phyloP scores from a whole-genome alignment of 2,329 filamentous ascomycete genomes.

The Penicillium italicum region DNA sequence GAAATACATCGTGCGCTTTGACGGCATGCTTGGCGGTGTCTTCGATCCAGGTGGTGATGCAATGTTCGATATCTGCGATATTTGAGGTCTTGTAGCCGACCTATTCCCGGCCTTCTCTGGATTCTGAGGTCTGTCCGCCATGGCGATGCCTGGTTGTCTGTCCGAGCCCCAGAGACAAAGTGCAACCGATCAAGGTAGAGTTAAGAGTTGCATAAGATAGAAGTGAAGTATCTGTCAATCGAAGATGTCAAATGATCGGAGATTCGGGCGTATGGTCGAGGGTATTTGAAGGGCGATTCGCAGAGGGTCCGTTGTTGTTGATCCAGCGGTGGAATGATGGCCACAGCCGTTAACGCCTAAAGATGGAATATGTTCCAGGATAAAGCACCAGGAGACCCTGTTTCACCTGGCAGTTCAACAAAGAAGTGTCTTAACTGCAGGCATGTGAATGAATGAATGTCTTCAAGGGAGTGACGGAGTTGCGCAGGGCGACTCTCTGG shows the following conservation, averaged over 20 bases:
- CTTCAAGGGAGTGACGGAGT: constrained; percentile 24
- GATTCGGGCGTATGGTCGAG: neutral
- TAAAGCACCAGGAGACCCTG: constrained; percentile 1
- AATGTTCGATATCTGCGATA: constrained; percentile 32
- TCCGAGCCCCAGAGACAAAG: constrained; percentile 10
- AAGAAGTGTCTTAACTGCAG: constrained; percentile 10
- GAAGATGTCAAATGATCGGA: neutral
- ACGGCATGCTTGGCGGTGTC: constrained; percentile 55
- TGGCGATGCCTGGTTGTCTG: constrained; percentile 15
- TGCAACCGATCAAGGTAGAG: constrained; percentile 6
- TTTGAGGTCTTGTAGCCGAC: constrained; percentile 15
- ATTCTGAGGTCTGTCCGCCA: constrained; percentile 22
- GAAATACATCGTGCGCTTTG: constrained; percentile 45
- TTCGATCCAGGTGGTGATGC: constrained; percentile 56
- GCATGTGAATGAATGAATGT: constrained; percentile 11
- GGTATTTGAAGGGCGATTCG: constrained; percentile 11
- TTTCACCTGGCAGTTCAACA: constrained; percentile 4
- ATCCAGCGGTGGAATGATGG: neutral
- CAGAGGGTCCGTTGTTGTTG: constrained; percentile 11
- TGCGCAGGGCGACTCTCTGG: constrained; percentile 30
- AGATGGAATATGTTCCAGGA: neutral
- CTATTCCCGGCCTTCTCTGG: constrained; percentile 18
- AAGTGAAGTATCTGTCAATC: neutral
- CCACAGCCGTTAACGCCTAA: neutral
- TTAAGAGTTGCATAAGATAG: constrained; percentile 13